A percentile compares a stretch with the other conserved stretches of the same genome.
phyloP scores from a whole-genome alignment of 495 filamentous ascomycete species.

The Arthonia radiata region DNA sequence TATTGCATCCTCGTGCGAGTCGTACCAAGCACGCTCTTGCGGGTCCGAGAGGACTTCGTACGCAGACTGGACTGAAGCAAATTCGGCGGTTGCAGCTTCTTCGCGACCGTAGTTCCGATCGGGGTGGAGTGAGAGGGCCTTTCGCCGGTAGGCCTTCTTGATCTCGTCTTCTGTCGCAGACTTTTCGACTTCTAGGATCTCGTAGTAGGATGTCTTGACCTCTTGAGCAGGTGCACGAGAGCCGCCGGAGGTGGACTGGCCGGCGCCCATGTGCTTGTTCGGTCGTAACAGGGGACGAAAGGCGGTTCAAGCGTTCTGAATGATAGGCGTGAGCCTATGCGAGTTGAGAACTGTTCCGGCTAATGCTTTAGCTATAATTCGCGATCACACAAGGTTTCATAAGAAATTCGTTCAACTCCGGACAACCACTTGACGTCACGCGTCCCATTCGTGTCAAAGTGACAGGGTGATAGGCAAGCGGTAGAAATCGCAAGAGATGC shows the following conservation, averaged over 20 bases:
- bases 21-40: conserved; percentile 94
- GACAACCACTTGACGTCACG: no score
- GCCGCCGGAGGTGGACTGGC: conserved; percentile 34
- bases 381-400: no score
- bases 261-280: conserved; percentile 79
- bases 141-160: conserved; percentile 75
- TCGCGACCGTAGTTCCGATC: conserved; percentile 80
- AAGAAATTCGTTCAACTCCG: no score
- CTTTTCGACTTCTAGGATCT: conserved; percentile 49
- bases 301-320: no score
- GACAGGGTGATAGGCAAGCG: no score
- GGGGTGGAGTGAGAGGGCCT: conserved; percentile 80
- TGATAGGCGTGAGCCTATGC: no score
- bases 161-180: conserved; percentile 74
- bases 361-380: no score
- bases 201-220: conserved; percentile 72
- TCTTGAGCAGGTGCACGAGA: conserved; percentile 6
- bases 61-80: conserved; percentile 77
- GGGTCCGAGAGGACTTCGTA: conserved; percentile 89
- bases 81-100: conserved; percentile 56
- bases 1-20: conserved; percentile 72
- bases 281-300: no score
- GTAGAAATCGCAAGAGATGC: no score
- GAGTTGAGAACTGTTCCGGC: no score
- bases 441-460: no score